phyloP scores from a whole-genome alignment of 345 rosid genomes.

The Aurinia saxatilis region DNA sequence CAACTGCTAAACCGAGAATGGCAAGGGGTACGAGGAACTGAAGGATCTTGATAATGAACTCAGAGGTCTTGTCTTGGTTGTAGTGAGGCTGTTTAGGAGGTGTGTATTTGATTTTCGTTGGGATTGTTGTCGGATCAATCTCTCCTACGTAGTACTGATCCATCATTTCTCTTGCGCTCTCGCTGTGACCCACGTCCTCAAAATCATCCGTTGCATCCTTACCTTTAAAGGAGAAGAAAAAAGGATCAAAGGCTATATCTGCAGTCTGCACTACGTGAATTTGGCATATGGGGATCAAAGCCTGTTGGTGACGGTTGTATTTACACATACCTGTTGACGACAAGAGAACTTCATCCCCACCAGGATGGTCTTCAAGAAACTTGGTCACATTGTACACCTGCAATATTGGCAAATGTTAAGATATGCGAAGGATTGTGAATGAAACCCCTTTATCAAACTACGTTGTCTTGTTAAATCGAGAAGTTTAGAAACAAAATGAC shows the following conservation, averaged over 20 bases:
- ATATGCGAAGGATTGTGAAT: neutral
- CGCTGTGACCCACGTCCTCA: constrained; percentile 68
- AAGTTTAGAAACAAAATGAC: neutral
- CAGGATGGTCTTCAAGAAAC: constrained; percentile 60
- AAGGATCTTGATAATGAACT: constrained; percentile 68
- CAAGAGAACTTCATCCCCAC: constrained; percentile 45
- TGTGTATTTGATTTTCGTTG: constrained; percentile 40
- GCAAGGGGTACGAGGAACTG: constrained; percentile 73
- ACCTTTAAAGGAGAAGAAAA: constrained; percentile 28
- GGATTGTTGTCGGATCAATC: constrained; percentile 55
- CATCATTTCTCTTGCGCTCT: constrained; percentile 53
- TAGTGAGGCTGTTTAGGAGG: constrained; percentile 69
- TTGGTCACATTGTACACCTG: constrained; percentile 48
- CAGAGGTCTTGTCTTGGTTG: constrained; percentile 81
- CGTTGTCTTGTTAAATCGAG: neutral
- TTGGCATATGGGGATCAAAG: neutral
- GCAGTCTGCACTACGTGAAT: neutral
- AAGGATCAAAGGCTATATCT: neutral
- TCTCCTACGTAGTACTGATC: constrained; percentile 54
- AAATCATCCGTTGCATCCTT: constrained; percentile 78
- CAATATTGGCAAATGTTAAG: neutral
- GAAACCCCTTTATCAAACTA: neutral
- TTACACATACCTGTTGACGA: constrained; percentile 38
- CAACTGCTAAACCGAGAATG: constrained; percentile 72
- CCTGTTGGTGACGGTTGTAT: neutral